Conservation (phyloP, 169 alveolate genomes). For the Ichthyophthirius multifiliis region DNA sequence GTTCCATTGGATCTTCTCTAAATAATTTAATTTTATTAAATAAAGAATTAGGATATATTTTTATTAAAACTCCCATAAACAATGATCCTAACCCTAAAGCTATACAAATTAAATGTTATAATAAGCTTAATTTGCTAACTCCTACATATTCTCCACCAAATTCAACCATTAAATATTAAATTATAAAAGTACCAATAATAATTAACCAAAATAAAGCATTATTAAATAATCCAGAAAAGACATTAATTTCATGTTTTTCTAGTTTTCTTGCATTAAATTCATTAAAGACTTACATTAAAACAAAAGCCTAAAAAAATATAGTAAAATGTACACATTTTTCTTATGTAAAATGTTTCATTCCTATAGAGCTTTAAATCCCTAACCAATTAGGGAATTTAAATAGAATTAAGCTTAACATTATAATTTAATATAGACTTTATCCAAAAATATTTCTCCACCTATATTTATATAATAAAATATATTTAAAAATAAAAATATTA, state of each 20-base stretch:
- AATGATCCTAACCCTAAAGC: constrained; percentile 57
- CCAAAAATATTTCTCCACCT: constrained; percentile 50
- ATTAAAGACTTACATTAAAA: constrained; percentile 79
- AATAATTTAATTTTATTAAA: constrained; percentile 21
- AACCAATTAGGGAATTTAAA: constrained; percentile 57
- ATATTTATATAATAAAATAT: neutral
- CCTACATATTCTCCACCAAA: constrained; percentile 67
- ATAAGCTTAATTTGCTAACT: constrained; percentile 47
- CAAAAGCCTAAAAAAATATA: constrained; percentile 79
- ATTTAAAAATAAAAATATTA: neutral
- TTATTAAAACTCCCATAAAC: constrained; percentile 28
- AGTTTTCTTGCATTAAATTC: constrained; percentile 75
- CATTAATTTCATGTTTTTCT: constrained; percentile 59
- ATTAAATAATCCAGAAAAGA: constrained; percentile 66
- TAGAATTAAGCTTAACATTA: constrained; percentile 49
- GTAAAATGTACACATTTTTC: constrained; percentile 72
- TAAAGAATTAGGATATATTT: constrained; percentile 15
- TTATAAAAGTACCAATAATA: constrained; percentile 42
- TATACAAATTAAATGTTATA: constrained; percentile 65
- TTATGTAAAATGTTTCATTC: neutral
- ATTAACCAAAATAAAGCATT: constrained; percentile 68
- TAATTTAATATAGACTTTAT: constrained; percentile 68
- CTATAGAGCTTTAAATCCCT: neutral
- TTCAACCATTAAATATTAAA: constrained; percentile 61
- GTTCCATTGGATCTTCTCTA: constrained; percentile 26